These are phyloP conservation scores for Scleroderma citrinum DNA, from an alignment of 768 basidiomycete species.

Conservation along the genomic window DNA sequence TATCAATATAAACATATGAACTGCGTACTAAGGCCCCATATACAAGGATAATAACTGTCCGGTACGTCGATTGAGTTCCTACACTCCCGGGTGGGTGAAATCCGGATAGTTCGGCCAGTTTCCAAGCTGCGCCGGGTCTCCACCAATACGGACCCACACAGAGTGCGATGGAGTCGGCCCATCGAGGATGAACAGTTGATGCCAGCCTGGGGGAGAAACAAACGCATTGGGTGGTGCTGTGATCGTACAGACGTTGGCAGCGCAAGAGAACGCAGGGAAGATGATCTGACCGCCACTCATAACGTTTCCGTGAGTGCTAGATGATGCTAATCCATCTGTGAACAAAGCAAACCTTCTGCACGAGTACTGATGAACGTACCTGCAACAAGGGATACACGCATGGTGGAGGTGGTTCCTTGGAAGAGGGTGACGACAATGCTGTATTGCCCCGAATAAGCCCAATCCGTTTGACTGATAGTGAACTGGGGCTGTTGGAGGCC, in stretches of 20 bases:
- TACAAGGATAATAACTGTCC: neutral
- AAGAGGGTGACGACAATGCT: slow-evolving; percentile 41
- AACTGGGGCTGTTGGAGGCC: slow-evolving; percentile 59
- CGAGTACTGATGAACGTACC: slow-evolving; percentile 33
- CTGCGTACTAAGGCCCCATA: slow-evolving; percentile 1
- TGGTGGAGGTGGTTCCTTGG: slow-evolving; percentile 36
- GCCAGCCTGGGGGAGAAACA: slow-evolving; percentile 72
- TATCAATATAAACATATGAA: neutral
- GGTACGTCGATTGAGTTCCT: too few relatives aligned
- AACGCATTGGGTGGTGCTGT: slow-evolving; percentile 66
- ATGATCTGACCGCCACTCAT: slow-evolving; percentile 64
- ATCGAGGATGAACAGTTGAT: slow-evolving; percentile 70
- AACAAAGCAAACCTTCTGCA: neutral
- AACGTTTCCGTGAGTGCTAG: slow-evolving; percentile 72
- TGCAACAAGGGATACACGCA: slow-evolving; percentile 61
- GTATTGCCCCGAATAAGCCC: slow-evolving; percentile 52
- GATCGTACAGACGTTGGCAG: slow-evolving; percentile 70
- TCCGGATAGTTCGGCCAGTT: slow-evolving; percentile 70
- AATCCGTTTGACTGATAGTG: slow-evolving; percentile 54
- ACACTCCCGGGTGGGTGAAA: slow-evolving; percentile 62
- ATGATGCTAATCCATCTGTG: slow-evolving; percentile 42
- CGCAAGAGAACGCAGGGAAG: slow-evolving; percentile 67
- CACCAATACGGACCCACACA: slow-evolving; percentile 71
- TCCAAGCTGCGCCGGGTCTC: slow-evolving; percentile 63
- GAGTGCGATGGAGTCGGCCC: slow-evolving; percentile 76